Conservation (phyloP, 129 eudicot species). For the Sambucus nigra region DNA sequence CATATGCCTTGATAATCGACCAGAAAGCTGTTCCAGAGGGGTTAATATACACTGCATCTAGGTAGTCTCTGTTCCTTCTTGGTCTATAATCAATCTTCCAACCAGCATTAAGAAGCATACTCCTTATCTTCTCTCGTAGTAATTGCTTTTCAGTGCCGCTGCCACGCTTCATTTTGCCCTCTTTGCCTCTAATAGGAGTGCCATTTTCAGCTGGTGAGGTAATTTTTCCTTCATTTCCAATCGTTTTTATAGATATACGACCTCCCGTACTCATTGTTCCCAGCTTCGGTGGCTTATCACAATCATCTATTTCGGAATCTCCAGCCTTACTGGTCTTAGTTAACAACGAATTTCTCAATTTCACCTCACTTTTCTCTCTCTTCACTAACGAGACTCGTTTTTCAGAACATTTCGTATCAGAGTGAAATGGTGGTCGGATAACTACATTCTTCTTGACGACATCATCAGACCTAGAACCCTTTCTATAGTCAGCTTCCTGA, state of each 20-base stretch:
- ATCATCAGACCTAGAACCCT: slow-evolving; percentile 38
- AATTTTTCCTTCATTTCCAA: slow-evolving; percentile 33
- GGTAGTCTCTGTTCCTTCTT: slow-evolving; percentile 80
- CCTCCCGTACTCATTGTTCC: slow-evolving; percentile 22
- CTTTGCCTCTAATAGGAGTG: slow-evolving; percentile 43
- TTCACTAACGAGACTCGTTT: slow-evolving; percentile 20
- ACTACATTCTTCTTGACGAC: slow-evolving; percentile 23
- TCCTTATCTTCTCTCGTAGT: slow-evolving; percentile 75
- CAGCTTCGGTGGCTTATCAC: slow-evolving; percentile 38
- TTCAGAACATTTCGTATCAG: slow-evolving; percentile 28
- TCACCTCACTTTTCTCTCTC: slow-evolving; percentile 20
- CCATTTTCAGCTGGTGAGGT: slow-evolving; percentile 28
- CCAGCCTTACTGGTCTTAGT: slow-evolving; percentile 23
- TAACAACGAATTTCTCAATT: slow-evolving; percentile 30
- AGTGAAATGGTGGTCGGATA: slow-evolving; percentile 24
- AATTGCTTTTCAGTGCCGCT: slow-evolving; percentile 89
- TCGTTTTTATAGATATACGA: slow-evolving; percentile 28
- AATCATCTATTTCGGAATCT: slow-evolving; percentile 32
- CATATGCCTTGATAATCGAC: slow-evolving; percentile 95
- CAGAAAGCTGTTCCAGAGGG: slow-evolving; percentile 93
- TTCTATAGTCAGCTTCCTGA: slow-evolving; percentile 28
- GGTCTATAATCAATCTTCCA: slow-evolving; percentile 99
- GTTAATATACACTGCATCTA: slow-evolving; percentile 89
- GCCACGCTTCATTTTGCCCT: slow-evolving; percentile 72
- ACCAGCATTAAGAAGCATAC: slow-evolving; percentile 74